Conservation (phyloP, 805 yeast genomes). For the Cephaloascus fragrans region DNA sequence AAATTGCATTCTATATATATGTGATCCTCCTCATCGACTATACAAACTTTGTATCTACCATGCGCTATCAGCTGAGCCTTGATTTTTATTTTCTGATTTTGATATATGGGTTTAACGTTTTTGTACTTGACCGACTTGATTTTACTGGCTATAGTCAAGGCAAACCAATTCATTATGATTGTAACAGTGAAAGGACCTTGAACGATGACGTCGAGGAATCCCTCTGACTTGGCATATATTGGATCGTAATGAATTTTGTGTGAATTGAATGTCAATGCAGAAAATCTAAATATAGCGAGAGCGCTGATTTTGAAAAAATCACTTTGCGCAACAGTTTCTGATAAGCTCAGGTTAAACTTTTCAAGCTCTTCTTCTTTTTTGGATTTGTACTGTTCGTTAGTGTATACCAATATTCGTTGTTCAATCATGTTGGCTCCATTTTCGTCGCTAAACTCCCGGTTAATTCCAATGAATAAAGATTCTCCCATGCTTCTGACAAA, state of each 20-base stretch:
- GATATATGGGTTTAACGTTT: conserved; percentile 40
- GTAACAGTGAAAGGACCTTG: conserved; percentile 80
- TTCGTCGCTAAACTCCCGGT: conserved; percentile 30
- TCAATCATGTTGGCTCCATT: conserved; percentile 33
- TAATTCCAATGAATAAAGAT: conserved; percentile 44
- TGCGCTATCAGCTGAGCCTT: conserved; percentile 1
- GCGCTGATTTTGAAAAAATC: conserved; percentile 22
- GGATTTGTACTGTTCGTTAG: conserved; percentile 25
- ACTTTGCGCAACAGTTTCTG: conserved; percentile 6
- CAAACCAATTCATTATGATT: conserved; percentile 44
- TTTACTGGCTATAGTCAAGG: conserved; percentile 5
- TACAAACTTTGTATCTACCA: too few relatives aligned
- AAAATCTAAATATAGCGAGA: conserved; percentile 47
- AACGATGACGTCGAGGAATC: conserved; percentile 50
- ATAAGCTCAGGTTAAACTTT: too few relatives aligned
- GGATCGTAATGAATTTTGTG: conserved; percentile 76
- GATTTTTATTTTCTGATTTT: conserved; percentile 19
- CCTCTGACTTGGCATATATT: conserved; percentile 46
- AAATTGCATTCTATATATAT: too few relatives aligned
- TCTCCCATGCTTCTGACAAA: conserved; percentile 22
- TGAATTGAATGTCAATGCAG: conserved; percentile 72
- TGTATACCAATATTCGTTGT: conserved; percentile 50
- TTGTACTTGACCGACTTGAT: conserved; percentile 34
- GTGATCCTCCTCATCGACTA: too few relatives aligned
- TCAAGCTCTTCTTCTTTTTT: too few relatives aligned